Percentiles rank a stretch among this genome's conserved stretches.
Evolutionary conservation across 2,329 filamentous ascomycete species (phyloP).

Genomic region (Arthrobotrys pseudoclavata): DNA sequence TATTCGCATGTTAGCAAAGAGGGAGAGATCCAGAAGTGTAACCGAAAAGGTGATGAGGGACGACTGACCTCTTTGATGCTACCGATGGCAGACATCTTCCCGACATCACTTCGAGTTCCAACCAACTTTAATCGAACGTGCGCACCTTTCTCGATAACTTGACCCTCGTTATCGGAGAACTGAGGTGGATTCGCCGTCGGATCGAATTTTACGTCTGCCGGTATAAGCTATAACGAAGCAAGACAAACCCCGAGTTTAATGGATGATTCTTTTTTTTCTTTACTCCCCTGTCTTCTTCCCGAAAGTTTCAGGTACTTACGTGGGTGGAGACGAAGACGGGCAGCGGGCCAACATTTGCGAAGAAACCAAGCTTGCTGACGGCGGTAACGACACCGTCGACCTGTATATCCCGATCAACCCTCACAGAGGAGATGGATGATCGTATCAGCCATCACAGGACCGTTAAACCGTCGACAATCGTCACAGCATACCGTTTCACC

Average conservation of each 20-base stretch:
- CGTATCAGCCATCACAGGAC: constrained; percentile 46
- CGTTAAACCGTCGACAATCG: constrained; percentile 26
- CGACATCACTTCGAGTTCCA: constrained; percentile 91
- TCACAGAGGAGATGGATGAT: constrained; percentile 48
- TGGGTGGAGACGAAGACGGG: constrained; percentile 84
- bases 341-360: constrained; percentile 83
- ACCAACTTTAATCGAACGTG: constrained; percentile 95
- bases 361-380: constrained; percentile 93
- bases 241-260: constrained; percentile 61
- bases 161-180: constrained; percentile 94
- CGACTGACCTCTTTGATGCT: constrained; percentile 81
- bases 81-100: constrained; percentile 95
- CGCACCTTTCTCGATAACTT: constrained; percentile 91
- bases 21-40: neutral
- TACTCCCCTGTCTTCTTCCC: constrained; percentile 28
- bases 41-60: constrained; percentile 2
- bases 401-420: constrained; percentile 68
- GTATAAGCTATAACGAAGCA: constrained; percentile 79
- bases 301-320: constrained; percentile 71
- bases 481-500: constrained; percentile 85
- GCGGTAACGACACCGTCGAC: constrained; percentile 94
- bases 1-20: neutral
- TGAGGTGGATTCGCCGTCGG: constrained; percentile 96
- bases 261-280: constrained; percentile 31
- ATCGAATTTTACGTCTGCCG: constrained; percentile 91